Conservation (phyloP, 345 rosid genomes). For the Alliaria petiolata region DNA sequence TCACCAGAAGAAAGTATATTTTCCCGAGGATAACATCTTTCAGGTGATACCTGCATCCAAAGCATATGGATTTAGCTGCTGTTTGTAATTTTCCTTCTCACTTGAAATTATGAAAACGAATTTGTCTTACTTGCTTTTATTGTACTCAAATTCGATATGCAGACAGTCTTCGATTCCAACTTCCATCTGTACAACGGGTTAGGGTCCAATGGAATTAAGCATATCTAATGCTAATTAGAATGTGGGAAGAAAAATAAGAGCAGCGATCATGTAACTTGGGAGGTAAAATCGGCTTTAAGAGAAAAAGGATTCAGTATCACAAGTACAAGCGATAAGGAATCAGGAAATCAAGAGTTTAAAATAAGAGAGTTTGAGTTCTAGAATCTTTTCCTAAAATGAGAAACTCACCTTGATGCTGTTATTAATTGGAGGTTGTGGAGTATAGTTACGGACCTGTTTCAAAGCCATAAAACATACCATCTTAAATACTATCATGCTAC, state of each 20-base stretch:
- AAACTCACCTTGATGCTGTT: slow-evolving; percentile 84
- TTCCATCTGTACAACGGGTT: slow-evolving; percentile 75
- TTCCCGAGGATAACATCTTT: slow-evolving; percentile 98
- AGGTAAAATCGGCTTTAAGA: not conserved
- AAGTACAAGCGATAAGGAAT: not conserved
- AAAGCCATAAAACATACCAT: not conserved
- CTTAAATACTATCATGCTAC: not conserved
- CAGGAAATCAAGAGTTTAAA: not conserved
- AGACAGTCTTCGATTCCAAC: slow-evolving; percentile 98
- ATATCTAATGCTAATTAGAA: not conserved
- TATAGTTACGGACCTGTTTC: slow-evolving; percentile 77
- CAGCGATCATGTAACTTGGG: not conserved
- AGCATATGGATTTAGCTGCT: not conserved
- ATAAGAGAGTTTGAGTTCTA: not conserved
- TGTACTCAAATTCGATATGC: slow-evolving; percentile 97
- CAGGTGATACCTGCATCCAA: slow-evolving; percentile 74
- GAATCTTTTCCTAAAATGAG: not conserved
- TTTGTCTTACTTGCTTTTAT: slow-evolving; percentile 84
- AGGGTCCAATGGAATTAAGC: slow-evolving; percentile 1
- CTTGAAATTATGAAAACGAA: not conserved
- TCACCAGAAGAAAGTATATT: slow-evolving; percentile 94
- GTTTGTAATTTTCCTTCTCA: not conserved
- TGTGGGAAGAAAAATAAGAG: not conserved
- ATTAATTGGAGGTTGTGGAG: slow-evolving; percentile 74
- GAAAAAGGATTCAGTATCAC: not conserved